Evolutionary conservation across 768 basidiomycete genomes (phyloP), one percentile per base, ranked within the genome.

Genomic region (Termitomyces sp.): DNA sequence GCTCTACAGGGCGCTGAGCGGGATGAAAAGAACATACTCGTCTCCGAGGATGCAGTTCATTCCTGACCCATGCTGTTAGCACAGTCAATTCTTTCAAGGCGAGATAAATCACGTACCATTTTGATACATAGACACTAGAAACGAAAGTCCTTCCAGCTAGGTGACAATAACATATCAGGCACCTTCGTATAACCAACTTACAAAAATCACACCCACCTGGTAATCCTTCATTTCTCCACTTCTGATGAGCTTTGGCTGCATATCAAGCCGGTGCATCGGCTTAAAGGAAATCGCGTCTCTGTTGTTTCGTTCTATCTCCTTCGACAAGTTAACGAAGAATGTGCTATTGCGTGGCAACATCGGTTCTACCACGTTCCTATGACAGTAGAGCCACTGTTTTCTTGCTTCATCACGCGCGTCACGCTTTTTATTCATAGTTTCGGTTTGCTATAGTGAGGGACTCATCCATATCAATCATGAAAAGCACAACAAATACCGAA

Each of bases 1-100:
- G 49, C 45, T 44, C 35, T 40, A 18, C 6, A 1, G 12, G 5
- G 30, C 3, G 7, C 5, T 9, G 14, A n/a, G 45, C 4, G 38
- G 45, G 49, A 38, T 56, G 58, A 42, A 45, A 26, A 30, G 20
- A 26, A 72, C 78, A 60, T 64, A 83, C 82, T 83, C 85, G 61
- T 90, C 88, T 30, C 86, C 88, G 1, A 90, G 75, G 57, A 90
- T 85, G 66, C 84, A 83, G 61, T 84, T 88, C 77, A 88, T 80
- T 16, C 83, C 82, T 83, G 60, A 20, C 20, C 3, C 5, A 48
- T 18, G 8, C 47, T 53, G 26, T 35, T 14, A 28, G 36, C 1
- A 14, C 16, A 24, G 7, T 51, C 18, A 10, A 6, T 26, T 26
- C 9, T 18, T 6, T 8, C 16, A 6, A 49, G n/a, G 38, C 24